phyloP scores from a whole-genome alignment of 495 filamentous ascomycete genomes.

The Daldinia loculata region DNA sequence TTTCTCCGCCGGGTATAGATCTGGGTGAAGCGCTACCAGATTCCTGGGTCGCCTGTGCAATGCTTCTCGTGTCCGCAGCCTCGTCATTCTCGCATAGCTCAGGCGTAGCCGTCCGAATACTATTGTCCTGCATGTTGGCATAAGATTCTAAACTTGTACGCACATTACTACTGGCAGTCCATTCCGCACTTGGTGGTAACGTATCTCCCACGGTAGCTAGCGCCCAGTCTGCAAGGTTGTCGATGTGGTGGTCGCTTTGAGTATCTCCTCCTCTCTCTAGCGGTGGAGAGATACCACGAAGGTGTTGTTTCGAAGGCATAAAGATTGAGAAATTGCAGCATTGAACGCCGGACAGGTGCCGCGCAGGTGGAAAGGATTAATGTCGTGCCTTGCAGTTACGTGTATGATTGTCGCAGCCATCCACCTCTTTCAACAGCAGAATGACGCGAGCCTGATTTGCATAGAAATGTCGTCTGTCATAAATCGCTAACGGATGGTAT shows the following conservation, averaged over 20 bases:
- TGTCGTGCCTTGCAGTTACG: slow-evolving; percentile 27
- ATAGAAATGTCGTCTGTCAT: slow-evolving; percentile 36
- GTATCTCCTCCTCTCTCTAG: slow-evolving; percentile 45
- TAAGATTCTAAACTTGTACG: slow-evolving; percentile 35
- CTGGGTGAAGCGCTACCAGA: slow-evolving; percentile 49
- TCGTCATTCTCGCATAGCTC: slow-evolving; percentile 53
- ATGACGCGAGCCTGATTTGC: slow-evolving; percentile 23
- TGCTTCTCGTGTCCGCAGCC: slow-evolving; percentile 36
- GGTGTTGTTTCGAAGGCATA: slow-evolving; percentile 44
- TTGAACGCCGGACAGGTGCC: slow-evolving; percentile 34
- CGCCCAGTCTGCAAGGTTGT: slow-evolving; percentile 50
- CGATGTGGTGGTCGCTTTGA: slow-evolving; percentile 41
- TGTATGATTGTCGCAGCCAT: slow-evolving; percentile 31
- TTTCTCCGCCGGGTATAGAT: slow-evolving; percentile 50
- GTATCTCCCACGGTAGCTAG: slow-evolving; percentile 47
- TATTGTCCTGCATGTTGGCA: slow-evolving; percentile 43
- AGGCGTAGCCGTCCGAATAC: slow-evolving; percentile 63
- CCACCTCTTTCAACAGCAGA: slow-evolving; percentile 33
- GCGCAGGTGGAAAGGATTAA: slow-evolving; percentile 30
- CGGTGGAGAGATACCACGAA: slow-evolving; percentile 49
- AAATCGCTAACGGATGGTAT: slow-evolving; percentile 27
- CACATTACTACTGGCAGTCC: slow-evolving; percentile 32
- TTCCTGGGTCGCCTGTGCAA: slow-evolving; percentile 44
- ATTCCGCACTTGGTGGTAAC: slow-evolving; percentile 38
- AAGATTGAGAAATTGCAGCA: slow-evolving; percentile 31